A percentile compares a stretch with the other conserved stretches of the same genome.
Conservation (phyloP, 2,329 filamentous ascomycete genomes). For the Arthrobotrys sinensis region DNA sequence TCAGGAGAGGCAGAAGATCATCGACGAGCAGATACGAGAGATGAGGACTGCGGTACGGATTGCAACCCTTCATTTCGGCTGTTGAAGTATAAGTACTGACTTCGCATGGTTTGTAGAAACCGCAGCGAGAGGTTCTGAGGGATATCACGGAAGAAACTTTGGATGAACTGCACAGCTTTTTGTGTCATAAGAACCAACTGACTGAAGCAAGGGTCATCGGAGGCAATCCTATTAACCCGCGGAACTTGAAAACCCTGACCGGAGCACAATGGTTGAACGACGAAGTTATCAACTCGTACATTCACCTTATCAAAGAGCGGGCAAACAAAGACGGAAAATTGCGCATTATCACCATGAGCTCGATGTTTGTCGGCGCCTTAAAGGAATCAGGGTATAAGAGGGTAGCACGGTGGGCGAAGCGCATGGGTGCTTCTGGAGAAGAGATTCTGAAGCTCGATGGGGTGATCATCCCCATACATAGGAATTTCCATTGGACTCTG, state of each 20-base stretch:
- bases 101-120: slow-evolving; percentile 28
- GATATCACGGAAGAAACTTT: slow-evolving; percentile 37
- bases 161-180: slow-evolving; percentile 38
- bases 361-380: slow-evolving; percentile 60
- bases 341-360: slow-evolving; percentile 59
- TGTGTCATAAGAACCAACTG: slow-evolving; percentile 9
- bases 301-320: slow-evolving; percentile 62
- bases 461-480: slow-evolving; percentile 63
- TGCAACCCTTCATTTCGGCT: neutral
- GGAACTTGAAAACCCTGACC: slow-evolving; percentile 55
- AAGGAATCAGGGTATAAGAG: slow-evolving; percentile 49
- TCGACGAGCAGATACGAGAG: slow-evolving; percentile 35
- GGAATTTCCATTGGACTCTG: slow-evolving; percentile 63
- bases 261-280: slow-evolving; percentile 63
- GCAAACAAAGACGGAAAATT: slow-evolving; percentile 49
- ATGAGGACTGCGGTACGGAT: slow-evolving; percentile 12
- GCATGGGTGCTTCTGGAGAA: slow-evolving; percentile 53
- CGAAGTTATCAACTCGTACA: slow-evolving; percentile 64
- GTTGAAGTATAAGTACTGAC: no score
- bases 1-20: slow-evolving; percentile 46
- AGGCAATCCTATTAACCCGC: slow-evolving; percentile 54
- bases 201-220: slow-evolving; percentile 34
- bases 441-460: slow-evolving; percentile 62
- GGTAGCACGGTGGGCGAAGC: slow-evolving; percentile 62
- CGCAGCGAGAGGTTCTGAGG: slow-evolving; percentile 33